Base-by-base conservation (phyloP, 208 protist species). In the Novymonas esmeraldas region DNA sequence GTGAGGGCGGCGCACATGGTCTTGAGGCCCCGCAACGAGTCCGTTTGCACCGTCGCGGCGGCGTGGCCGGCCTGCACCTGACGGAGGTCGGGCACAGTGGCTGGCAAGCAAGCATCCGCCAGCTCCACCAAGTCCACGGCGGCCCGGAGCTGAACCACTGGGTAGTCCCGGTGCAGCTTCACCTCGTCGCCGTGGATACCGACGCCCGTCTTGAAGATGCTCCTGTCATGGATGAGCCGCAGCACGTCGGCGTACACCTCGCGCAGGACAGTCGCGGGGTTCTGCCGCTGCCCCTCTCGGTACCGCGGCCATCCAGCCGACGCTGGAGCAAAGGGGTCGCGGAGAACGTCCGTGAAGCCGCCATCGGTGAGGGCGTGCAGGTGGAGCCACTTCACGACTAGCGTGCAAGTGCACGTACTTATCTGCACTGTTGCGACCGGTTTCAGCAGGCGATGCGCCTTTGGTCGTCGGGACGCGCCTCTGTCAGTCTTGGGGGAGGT, bases 391-490 rank as follows among this genome's bases (percentile, higher is more conserved):
- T 70, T 79, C 7, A 90, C 56, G 4, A 90, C 67, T 48, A 90
- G 45, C 4, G 84, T 82, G 29, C 66, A 64, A 28, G 64, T 76
- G 31, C 56, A 67, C 24, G 66, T 80, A 58, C 81, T 84, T 24
- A 90, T 76, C 68, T 90, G 84, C 29, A 87, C 69, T 36, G 76
- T 84, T 9, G 84, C 84, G 4, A 87, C 81, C 24, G 69, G 74
- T 2, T 72, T 76, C 28, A 57, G 46, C 41, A 42, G 44, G 14
- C 64, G 59, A 22, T 31, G 51, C 13, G 29, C 54, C 33, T 71
- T 76, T 6, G 33, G 44, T 18, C 26, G 24, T 29, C 24, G 24
- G 45, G 20, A 7, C 57, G 45, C 6, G 22, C 52, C 34, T n/a
- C n/a, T n/a, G 31, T 20, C 16, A 28, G 7, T 11, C 34, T 28